Base-by-base conservation (phyloP, 345 rosid species). In the Iberis pinnata region DNA sequence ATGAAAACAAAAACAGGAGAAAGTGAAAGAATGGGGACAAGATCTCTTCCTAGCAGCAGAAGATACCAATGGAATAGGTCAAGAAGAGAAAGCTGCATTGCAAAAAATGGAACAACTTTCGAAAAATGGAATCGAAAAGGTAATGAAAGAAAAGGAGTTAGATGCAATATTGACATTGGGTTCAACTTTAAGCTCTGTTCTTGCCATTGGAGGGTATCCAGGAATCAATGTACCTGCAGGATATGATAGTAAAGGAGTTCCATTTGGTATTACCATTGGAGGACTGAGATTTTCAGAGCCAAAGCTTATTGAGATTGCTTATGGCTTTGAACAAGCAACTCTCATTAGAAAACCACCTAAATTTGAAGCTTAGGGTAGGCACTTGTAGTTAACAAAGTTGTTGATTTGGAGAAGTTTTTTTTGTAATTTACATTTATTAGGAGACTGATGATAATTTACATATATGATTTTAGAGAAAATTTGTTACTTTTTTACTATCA, bases 181-280 rank as follows among this genome's bases (percentile, higher is more conserved):
- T 43, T 7, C 43, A 1, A 31, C 2, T 42, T 20, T 50, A 32
- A 35, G 35, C 9, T 1, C 53, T 5, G 71, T 84, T 33, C 68
- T 74, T 2, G 94, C 90, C 19, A 80, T 73, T 11, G 87, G 92
- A 29, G 89, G 95, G 36, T 76, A 58, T 60, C 89, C 87, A 12
- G 89, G 80, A 44, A 77, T 85, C 15, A 79, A 18, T 18, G 95
- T 85, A 3, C 87, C 87, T 0, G 87, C 79, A 10, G 89, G 84
- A 10, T 79, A 78, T 48, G 79, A 66, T 33, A 26, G 38, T 2
- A 13, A 63, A n/a, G 81, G 84, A 14, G 60, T 64, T 41, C 95
- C 93, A 1, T 76, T 78, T 38, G 95, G 88, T 2, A 74, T 89
- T 33, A 72, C 53, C 56, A 83, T 88, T 43, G 80, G 82, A 4